Evolutionary conservation across 106 monocot species (phyloP), one percentile per base, ranked within the genome.

Genomic region (Agapanthus africanus): DNA sequence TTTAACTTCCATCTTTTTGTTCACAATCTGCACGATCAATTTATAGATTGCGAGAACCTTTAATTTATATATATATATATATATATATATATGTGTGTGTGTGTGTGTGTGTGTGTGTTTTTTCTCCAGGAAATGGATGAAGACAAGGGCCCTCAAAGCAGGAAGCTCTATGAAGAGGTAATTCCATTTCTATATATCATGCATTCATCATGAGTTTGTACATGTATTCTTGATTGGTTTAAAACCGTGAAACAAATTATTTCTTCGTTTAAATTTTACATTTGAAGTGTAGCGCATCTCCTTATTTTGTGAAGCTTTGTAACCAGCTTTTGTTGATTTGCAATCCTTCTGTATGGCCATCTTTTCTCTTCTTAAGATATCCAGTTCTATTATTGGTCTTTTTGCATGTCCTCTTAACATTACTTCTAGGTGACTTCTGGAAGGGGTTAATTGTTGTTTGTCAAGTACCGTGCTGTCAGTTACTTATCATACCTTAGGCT

Each of bases 101-200:
- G n/a, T n/a, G n/a, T n/a, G n/a, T n/a, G n/a, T n/a, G n/a, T n/a
- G n/a, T n/a, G n/a, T n/a, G n/a, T 66, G 2, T 66, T 44, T 10
- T 56, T 21, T 66, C 68, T 35, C 21, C 76, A 97, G 95, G 91
- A 88, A 11, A 91, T 97, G 84, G 88, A 97, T 75, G 95, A 97
- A 79, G 91, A 87, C 71, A 87, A 82, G 73, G 88, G 89, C 25
- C 86, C 91, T 26, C 88, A 85, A 74, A 84, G 84, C 54, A 84
- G 91, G 79, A 97, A 97, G 69, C 67, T 92, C 47, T 97, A 92
- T 79, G 86, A 84, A 31, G 86, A 97, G 95, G 95, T 97, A 74
- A 47, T 39, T 30, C 23, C 50, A 65, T 4, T 73, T 25, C 27
- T 64, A 22, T 11, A 64, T 64, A 13, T 38, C 38, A 25, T 9